phyloP scores from a whole-genome alignment of 1,284 basidiomycete species.

The Quambalaria eucalypti region DNA sequence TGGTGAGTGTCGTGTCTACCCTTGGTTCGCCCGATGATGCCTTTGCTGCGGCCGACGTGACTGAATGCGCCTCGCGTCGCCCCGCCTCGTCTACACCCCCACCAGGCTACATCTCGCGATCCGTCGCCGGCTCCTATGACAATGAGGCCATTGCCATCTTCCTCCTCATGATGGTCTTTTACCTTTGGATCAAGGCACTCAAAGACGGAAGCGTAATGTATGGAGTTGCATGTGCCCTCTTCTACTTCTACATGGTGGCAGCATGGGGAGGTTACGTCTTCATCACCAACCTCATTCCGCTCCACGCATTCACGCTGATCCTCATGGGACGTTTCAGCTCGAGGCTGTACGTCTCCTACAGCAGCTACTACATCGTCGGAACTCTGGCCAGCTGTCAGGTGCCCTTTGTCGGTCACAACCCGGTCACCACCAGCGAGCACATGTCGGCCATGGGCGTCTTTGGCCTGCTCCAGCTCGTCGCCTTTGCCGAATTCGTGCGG shows the following conservation, averaged over 20 bases:
- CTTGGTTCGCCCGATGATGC: neutral
- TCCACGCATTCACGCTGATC: slow-evolving; percentile 84
- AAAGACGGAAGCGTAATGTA: slow-evolving; percentile 88
- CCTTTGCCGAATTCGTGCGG: slow-evolving; percentile 81
- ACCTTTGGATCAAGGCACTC: slow-evolving; percentile 90
- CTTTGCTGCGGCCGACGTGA: no score
- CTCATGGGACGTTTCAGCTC: slow-evolving; percentile 94
- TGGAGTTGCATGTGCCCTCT: slow-evolving; percentile 79
- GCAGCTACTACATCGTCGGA: slow-evolving; percentile 93
- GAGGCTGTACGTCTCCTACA: slow-evolving; percentile 89
- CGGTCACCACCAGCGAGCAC: slow-evolving; percentile 93
- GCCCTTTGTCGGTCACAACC: slow-evolving; percentile 97
- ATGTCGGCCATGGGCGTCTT: slow-evolving; percentile 97
- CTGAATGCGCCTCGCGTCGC: no score
- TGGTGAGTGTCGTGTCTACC: slow-evolving; percentile 49
- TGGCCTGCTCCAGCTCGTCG: slow-evolving; percentile 89
- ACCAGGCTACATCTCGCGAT: slow-evolving; percentile 82
- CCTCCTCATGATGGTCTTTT: slow-evolving; percentile 96
- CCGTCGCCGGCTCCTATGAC: slow-evolving; percentile 97
- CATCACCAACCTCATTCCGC: slow-evolving; percentile 99
- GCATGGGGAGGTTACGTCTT: slow-evolving; percentile 99
- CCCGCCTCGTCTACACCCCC: neutral
- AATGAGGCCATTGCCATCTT: slow-evolving; percentile 99
- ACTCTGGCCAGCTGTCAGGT: slow-evolving; percentile 98
- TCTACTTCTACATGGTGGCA: slow-evolving; percentile 99